Evolutionary conservation across 208 protist species (phyloP), one percentile per base, ranked within the genome.

Genomic region (Leishmania tropica): DNA sequence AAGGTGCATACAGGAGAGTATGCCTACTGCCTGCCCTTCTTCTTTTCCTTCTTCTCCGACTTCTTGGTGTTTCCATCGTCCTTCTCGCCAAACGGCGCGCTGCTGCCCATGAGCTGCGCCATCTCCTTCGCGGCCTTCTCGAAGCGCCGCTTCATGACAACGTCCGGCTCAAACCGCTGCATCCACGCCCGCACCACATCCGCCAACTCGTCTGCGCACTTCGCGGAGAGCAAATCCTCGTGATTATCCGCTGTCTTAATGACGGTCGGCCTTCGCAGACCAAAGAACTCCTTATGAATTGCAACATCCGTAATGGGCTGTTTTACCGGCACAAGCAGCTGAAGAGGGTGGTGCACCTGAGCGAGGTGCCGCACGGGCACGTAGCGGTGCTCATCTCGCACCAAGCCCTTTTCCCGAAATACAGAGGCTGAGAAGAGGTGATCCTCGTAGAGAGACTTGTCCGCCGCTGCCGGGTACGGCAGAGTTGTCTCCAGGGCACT

Each of bases 101-200:
- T 62, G 75, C 84, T 72, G 6, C 80, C 83, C 86, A 96, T 93
- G 62, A 96, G 80, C 83, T 93, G 84, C 42, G 58, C 47, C 92
- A 96, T 94, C 81, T 97, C 93, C 86, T 91, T 93, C 65, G 89
- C 88, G 6, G 93, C 92, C 84, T 96, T 92, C 80, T 96, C 90
- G 76, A 93, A 97, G 53, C 92, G 86, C 7, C 91, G 90, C 74
- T 86, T 77, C 64, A 97, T 76, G 78, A 92, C 83, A 10, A 85
- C 79, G 70, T 97, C 95, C 13, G 88, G 92, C 47, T 97, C 95
- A 79, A 96, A 97, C 10, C 95, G 93, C 76, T 89, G 87, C 85
- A 97, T 76, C 93, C 95, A 97, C 76, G 79, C 78, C 15, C 84
- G 78, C 42, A 95, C 81, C 3, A 94, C 88, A 40, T 84, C 88